phyloP scores from a whole-genome alignment of 169 alveolate genomes.

The Perkinsus olseni region DNA sequence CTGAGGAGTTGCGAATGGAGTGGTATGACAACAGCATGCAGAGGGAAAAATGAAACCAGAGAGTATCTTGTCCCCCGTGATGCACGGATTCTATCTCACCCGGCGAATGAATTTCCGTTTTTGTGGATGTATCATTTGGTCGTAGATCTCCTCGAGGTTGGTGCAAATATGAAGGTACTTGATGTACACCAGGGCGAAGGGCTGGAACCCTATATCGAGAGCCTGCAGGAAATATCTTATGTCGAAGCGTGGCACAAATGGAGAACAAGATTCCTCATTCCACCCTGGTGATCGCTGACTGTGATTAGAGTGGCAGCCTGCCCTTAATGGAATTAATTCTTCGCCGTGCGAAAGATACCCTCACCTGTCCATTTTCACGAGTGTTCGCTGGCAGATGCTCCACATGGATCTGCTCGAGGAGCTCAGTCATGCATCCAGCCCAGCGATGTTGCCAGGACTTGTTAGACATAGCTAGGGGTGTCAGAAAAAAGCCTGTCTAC shows the following conservation, averaged over 20 bases:
- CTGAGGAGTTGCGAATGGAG: not conserved
- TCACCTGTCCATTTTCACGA: not conserved
- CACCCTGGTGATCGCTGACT: not conserved
- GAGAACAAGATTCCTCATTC: not conserved
- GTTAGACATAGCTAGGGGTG: constrained; percentile 1
- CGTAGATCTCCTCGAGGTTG: constrained; percentile 75
- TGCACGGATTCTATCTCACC: not conserved
- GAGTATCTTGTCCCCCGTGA: not conserved
- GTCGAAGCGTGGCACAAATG: not conserved
- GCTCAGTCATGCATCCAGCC: constrained; percentile 72
- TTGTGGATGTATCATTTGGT: constrained; percentile 78
- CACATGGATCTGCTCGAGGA: constrained; percentile 62
- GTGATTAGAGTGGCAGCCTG: not conserved
- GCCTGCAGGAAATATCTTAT: constrained; percentile 1
- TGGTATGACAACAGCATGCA: not conserved
- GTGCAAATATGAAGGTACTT: constrained; percentile 67
- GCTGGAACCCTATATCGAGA: constrained; percentile 49
- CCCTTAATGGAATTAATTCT: no score
- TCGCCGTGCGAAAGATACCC: not conserved
- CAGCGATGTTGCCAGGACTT: constrained; percentile 38
- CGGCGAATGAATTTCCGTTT: constrained; percentile 37
- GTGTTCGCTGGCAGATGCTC: constrained; percentile 58
- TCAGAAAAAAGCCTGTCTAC: no score
- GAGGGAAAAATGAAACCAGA: not conserved
- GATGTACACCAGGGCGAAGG: constrained; percentile 63